Evolutionary conservation across 352 stramenopile species (phyloP).

Genomic region (Elongisporangium anandrum): DNA sequence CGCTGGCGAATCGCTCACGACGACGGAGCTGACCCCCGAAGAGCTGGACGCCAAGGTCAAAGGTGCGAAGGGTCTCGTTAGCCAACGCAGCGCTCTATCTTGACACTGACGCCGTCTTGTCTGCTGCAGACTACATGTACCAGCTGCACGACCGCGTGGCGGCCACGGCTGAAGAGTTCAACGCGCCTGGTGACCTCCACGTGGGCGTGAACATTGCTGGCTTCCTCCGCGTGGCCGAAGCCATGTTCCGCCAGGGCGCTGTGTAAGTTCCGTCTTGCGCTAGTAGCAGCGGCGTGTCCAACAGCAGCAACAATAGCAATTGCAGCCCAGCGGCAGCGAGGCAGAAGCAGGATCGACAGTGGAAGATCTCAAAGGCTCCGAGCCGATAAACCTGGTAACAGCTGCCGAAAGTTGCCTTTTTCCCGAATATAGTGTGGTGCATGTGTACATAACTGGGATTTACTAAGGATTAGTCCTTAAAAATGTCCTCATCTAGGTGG

Average conservation of each 20-base stretch:
- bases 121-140: conserved; percentile 72
- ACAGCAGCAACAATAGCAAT: background rate
- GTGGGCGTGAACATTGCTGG: conserved; percentile 95
- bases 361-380: background rate
- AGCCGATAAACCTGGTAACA: background rate
- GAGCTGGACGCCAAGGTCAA: conserved; percentile 74
- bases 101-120: conserved; percentile 8
- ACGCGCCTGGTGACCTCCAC: conserved; percentile 70
- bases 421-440: background rate
- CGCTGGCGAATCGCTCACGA: conserved; percentile 52
- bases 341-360: background rate
- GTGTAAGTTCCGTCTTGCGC: conserved; percentile 66
- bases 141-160: conserved; percentile 66
- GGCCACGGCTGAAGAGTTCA: conserved; percentile 71
- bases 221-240: conserved; percentile 96
- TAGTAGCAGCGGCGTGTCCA: background rate
- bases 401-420: background rate
- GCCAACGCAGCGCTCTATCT: background rate
- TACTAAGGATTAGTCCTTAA: background rate
- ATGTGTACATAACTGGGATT: background rate
- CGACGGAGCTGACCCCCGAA: conserved; percentile 46
- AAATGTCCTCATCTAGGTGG: background rate
- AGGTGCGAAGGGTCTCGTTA: conserved; percentile 20
- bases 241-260: conserved; percentile 96
- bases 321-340: background rate